Evolutionary conservation across 768 basidiomycete species (phyloP).

Genomic region (Cytidiella melzeri): DNA sequence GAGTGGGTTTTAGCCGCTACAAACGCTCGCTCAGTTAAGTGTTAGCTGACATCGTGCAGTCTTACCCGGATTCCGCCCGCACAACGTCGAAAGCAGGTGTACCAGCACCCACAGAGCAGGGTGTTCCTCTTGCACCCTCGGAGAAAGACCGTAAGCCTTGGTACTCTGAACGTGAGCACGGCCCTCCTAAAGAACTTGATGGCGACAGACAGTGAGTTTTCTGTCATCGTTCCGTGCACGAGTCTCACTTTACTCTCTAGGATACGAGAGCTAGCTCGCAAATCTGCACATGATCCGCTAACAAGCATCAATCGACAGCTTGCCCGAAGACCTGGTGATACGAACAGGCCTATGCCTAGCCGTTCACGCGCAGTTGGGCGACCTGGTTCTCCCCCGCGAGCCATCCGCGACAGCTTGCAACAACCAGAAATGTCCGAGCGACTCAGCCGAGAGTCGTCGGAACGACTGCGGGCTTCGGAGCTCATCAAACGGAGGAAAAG

Average conservation of each 20-base stretch:
- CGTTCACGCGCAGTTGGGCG: constrained; percentile 17
- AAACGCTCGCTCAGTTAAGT: background rate
- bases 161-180: constrained; percentile 40
- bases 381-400: constrained; percentile 7
- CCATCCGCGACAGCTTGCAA: constrained; percentile 16
- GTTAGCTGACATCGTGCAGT: constrained; percentile 29
- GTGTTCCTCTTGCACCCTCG: constrained; percentile 67
- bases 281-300: constrained; percentile 64
- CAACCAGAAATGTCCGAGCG: constrained; percentile 49
- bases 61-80: constrained; percentile 39
- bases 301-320: constrained; percentile 68
- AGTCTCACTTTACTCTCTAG: constrained; percentile 28
- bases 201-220: constrained; percentile 21
- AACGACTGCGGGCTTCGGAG: constrained; percentile 68
- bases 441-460: constrained; percentile 64
- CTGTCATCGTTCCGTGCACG: background rate
- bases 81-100: constrained; percentile 34
- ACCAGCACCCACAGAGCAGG: constrained; percentile 53
- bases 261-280: constrained; percentile 55
- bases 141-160: constrained; percentile 77
- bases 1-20: constrained; percentile 34
- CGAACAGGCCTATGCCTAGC: constrained; percentile 17
- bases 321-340: constrained; percentile 31
- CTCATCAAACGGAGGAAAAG: constrained; percentile 62
- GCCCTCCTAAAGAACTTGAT: constrained; percentile 16